These are phyloP conservation scores for Sclerotinia glacialis DNA, from an alignment of 2,329 filamentous ascomycete species.

Conservation along the genomic window DNA sequence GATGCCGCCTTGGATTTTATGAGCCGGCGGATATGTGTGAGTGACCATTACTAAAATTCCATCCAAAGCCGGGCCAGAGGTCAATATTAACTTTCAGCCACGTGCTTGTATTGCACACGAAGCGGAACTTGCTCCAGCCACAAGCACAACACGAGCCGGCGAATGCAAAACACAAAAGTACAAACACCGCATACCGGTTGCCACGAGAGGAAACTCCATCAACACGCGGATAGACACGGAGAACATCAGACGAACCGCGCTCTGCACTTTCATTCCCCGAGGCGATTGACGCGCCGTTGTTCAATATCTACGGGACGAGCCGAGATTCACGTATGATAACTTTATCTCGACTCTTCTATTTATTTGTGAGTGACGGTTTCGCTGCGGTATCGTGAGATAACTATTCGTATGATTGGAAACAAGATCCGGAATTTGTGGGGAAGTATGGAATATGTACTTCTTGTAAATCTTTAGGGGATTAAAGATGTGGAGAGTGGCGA, in stretches of 20 bases:
- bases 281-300: neutral
- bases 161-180: neutral
- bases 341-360: neutral
- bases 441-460: neutral
- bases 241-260: neutral
- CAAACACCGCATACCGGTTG: neutral
- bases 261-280: neutral
- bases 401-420: too few relatives aligned
- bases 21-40: too few relatives aligned
- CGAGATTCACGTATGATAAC: neutral
- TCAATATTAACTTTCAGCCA: neutral
- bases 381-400: neutral
- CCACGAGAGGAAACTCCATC: neutral
- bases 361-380: neutral
- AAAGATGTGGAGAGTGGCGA: too few relatives aligned
- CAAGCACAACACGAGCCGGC: neutral
- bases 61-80: too few relatives aligned
- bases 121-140: neutral
- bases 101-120: neutral
- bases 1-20: too few relatives aligned
- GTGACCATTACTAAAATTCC: too few relatives aligned
- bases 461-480: too few relatives aligned
- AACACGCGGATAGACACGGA: neutral
- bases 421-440: too few relatives aligned
- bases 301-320: neutral